Evolutionary conservation across 2,329 filamentous ascomycete species (phyloP), one percentile per base, ranked within the genome.

Genomic region (Calonectria multiphialidica): DNA sequence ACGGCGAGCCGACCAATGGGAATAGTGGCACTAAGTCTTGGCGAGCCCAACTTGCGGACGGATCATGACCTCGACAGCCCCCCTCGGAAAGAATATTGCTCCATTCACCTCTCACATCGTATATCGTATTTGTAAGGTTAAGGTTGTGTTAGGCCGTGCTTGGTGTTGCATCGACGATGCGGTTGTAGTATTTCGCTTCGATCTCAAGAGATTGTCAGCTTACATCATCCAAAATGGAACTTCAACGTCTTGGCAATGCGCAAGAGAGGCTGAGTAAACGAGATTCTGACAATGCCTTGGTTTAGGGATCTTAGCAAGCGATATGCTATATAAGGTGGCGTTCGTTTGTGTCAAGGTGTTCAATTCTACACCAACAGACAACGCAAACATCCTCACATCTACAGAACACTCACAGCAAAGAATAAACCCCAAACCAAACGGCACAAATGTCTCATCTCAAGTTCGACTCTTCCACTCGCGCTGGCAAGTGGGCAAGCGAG

Each of bases 401-500:
- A 50, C 25, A 40, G 16, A n/a, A 44, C 30, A 12, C 16, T 12
- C 5, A 53, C 35, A 28, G 16, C 42, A 37, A 37, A 23, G 23
- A 21, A 25, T 8, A 15, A 3, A 6, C n/a, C 3, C 21, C 5
- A 47, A 15, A 16, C 21, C 8, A 12, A 16, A 8, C 15, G n/a
- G 1, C 0, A 1, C 12, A 69, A 5, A 83, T 83, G 82, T 81
- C 82, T 15, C 67, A 77, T 9, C 77, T 82, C 35, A 75, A 75
- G 68, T 83, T 80, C 63, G 78, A 76, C 42, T 64, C 66, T 68
- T 84, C 83, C 62, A 69, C 75, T 2, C 81, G 76, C 13, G 72
- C 72, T 16, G 81, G 80, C n/a, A 70, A 86, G 64, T 76, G 74
- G 21, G 81, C 76, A 13, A 70, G 77, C 16, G 65, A 85, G 18